Evolutionary conservation across 2,329 filamentous ascomycete species (phyloP).

Genomic region (Fusarium sp.): DNA sequence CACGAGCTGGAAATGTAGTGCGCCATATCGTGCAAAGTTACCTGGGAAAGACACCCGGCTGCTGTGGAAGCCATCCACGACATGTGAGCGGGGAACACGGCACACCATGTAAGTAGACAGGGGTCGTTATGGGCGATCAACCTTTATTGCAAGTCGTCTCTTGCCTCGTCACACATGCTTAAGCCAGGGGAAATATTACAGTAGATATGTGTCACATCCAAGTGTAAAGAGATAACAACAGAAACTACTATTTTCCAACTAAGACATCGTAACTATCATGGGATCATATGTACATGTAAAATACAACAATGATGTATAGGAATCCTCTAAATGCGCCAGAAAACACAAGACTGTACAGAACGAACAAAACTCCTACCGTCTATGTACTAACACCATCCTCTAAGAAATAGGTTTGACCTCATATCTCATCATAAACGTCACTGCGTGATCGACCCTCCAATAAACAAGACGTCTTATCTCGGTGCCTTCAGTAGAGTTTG

Average conservation of each 20-base stretch:
- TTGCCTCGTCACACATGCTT: constrained; percentile 18
- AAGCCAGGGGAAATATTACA: constrained; percentile 4
- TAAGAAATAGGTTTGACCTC: constrained; percentile 28
- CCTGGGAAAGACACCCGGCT: constrained; percentile 18
- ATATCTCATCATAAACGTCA: constrained; percentile 40
- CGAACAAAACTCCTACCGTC: constrained; percentile 31
- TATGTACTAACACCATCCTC: constrained; percentile 30
- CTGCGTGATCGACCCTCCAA: constrained; percentile 34
- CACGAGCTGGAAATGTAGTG: constrained; percentile 31
- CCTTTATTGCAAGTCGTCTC: constrained; percentile 8
- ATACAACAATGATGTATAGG: constrained; percentile 23
- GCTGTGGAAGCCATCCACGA: constrained; percentile 15
- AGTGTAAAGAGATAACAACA: constrained; percentile 15
- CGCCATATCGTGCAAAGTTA: constrained; percentile 26
- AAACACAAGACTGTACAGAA: constrained; percentile 3
- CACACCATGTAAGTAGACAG: neutral
- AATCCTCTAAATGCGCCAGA: constrained; percentile 14
- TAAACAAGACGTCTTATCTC: constrained; percentile 34
- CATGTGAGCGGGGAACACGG: constrained; percentile 21
- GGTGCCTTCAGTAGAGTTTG: constrained; percentile 30
- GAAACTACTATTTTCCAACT: neutral
- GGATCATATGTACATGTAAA: constrained; percentile 9
- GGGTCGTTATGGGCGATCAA: constrained; percentile 6
- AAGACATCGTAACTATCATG: constrained; percentile 6
- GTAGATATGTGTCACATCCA: constrained; percentile 19